These are phyloP conservation scores for Stemphylium beticola DNA, from an alignment of 2,329 filamentous ascomycete genomes.

Conservation along the genomic window DNA sequence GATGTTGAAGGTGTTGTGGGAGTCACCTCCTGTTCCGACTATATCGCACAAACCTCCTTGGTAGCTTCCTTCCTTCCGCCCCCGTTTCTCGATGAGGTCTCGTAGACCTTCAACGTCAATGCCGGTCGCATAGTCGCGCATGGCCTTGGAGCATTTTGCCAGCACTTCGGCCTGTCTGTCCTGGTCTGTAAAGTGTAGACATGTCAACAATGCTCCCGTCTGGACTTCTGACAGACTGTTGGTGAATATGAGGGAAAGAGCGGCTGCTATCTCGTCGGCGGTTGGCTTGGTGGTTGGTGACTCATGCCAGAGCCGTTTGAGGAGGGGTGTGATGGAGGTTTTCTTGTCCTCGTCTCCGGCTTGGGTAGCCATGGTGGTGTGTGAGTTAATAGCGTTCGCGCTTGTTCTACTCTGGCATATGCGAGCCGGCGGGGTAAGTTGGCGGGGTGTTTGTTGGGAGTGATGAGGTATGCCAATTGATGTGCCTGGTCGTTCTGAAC, in stretches of 20 bases:
- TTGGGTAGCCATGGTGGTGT: constrained; percentile 34
- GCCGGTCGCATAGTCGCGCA: constrained; percentile 78
- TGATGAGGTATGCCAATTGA: background rate
- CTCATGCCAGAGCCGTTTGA: constrained; percentile 73
- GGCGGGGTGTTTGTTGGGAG: constrained; percentile 7
- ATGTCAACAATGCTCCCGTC: constrained; percentile 84
- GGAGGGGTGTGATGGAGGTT: constrained; percentile 70
- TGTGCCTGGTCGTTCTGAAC: background rate
- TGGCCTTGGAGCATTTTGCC: constrained; percentile 79
- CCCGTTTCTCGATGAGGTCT: constrained; percentile 65
- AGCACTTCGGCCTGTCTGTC: constrained; percentile 86
- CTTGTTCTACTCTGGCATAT: constrained; percentile 14
- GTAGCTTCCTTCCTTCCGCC: constrained; percentile 74
- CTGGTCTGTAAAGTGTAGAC: constrained; percentile 87
- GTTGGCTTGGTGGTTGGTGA: constrained; percentile 57
- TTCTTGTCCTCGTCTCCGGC: constrained; percentile 35
- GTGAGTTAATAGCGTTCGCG: constrained; percentile 6
- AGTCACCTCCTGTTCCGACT: constrained; percentile 94
- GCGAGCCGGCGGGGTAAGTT: constrained; percentile 19
- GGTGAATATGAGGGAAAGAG: constrained; percentile 89
- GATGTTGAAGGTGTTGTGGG: constrained; percentile 98
- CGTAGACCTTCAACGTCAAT: constrained; percentile 71
- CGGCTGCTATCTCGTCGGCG: constrained; percentile 84
- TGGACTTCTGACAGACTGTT: constrained; percentile 88
- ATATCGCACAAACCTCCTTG: constrained; percentile 89